Evolutionary conservation across 2,329 filamentous ascomycete genomes (phyloP), one percentile per base, ranked within the genome.

Genomic region (Colletotrichum karsti): DNA sequence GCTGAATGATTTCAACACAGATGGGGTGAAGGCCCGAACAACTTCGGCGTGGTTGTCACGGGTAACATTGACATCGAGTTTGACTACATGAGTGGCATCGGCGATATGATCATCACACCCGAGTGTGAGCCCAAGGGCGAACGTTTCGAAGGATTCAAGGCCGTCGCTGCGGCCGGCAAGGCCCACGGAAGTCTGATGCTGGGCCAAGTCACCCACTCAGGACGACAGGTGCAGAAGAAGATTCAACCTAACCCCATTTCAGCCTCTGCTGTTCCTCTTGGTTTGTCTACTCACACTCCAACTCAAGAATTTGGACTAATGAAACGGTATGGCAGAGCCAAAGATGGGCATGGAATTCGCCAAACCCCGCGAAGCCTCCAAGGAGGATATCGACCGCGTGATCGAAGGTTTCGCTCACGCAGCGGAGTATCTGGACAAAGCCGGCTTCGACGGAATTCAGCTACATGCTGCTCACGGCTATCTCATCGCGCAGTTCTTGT

Each of bases 61-160:
- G 90, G 90, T 46, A 92, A 92, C 76, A 80, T 90, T 67, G 89
- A 90, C 84, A 83, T 91, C 48, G 87, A 90, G 53, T 87, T 85
- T 70, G 87, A 89, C 55, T 83, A 88, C 58, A 77, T 90, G 2
- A 87, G 90, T 70, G 82, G 81, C 5, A 73, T 83, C 3, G 88
- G 88, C 8, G 89, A 90, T 75, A 79, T 80, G 1, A 88, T 92
- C 73, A 87, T 92, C 46, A 86, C 89, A 1, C 78, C 78, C 8
- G 82, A 82, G 6, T 83, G 83, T 7, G 77, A 81, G 0, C 86
- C 84, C 60, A 79, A 81, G 9, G 90, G 88, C 26, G 81, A 86
- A 65, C 82, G 90, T 1, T 92, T 92, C 69, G 87, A 92, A 30
- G 83, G 78, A 0, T 92, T 90, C 79, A 83, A 84, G 74, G 81